Evolutionary conservation across 78 protist species (phyloP).

Genomic region (Dictyostelium citrinum): DNA sequence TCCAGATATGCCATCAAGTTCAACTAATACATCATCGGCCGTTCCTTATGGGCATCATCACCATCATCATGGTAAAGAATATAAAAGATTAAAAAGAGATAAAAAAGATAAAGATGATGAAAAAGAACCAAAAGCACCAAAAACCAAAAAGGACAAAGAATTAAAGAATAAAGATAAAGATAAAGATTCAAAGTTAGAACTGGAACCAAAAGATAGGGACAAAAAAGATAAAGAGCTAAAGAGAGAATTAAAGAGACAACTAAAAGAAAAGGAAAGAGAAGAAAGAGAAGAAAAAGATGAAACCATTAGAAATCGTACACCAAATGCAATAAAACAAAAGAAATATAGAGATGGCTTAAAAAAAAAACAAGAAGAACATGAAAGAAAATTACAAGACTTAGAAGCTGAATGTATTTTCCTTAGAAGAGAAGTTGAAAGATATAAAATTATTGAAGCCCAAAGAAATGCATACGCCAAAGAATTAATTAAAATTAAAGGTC

Average conservation of each 20-base stretch:
- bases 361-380: slow-evolving; percentile 69
- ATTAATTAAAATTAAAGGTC: slow-evolving; percentile 24
- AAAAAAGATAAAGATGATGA: not conserved
- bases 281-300: not conserved
- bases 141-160: not conserved
- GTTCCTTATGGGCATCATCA: not conserved
- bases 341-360: slow-evolving; percentile 70
- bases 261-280: not conserved
- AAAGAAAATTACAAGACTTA: not conserved
- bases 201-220: not conserved
- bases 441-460: slow-evolving; percentile 15
- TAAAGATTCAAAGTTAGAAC: not conserved
- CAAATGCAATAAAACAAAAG: slow-evolving; percentile 72
- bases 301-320: slow-evolving; percentile 5
- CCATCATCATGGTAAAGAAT: not conserved
- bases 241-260: not conserved
- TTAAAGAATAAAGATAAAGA: not conserved
- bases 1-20: not conserved
- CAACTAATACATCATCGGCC: slow-evolving; percentile 6
- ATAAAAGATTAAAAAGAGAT: not conserved
- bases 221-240: not conserved
- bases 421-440: not conserved
- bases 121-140: not conserved
- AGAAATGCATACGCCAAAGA: slow-evolving; percentile 24
- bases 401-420: not conserved